Conservation (phyloP, 1,284 basidiomycete species). For the Boletus calvinii region DNA sequence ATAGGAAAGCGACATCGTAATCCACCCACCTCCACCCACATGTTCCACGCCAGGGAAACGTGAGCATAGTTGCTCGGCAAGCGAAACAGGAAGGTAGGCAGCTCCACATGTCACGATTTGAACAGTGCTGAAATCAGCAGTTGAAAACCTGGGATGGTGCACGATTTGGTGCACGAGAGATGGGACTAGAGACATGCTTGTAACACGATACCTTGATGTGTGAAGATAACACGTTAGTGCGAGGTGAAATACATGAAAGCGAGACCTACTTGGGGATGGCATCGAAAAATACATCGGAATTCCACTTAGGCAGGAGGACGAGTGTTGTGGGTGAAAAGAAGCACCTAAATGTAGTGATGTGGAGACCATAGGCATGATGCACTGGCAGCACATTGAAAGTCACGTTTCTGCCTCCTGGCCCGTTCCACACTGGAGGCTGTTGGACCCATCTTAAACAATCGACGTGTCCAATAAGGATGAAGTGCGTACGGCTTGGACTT, state of each 20-base stretch:
- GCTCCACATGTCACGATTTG: slow-evolving; percentile 51
- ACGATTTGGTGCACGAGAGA: slow-evolving; percentile 67
- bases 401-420: slow-evolving; percentile 45
- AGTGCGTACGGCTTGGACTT: slow-evolving; percentile 22
- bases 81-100: slow-evolving; percentile 61
- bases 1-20: background rate
- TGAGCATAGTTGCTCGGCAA: slow-evolving; percentile 44
- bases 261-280: slow-evolving; percentile 45
- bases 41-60: slow-evolving; percentile 37
- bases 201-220: slow-evolving; percentile 49
- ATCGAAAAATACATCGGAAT: slow-evolving; percentile 43
- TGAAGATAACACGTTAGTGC: background rate
- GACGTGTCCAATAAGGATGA: background rate
- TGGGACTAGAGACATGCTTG: slow-evolving; percentile 54
- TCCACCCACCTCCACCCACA: slow-evolving; percentile 50
- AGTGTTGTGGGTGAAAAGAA: slow-evolving; percentile 46
- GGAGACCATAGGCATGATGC: slow-evolving; percentile 67
- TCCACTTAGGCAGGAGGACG: slow-evolving; percentile 62
- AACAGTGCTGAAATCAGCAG: slow-evolving; percentile 57
- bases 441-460: background rate
- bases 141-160: slow-evolving; percentile 48
- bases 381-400: slow-evolving; percentile 62
- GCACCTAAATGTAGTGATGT: slow-evolving; percentile 49
- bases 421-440: slow-evolving; percentile 42
- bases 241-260: background rate